A percentile compares a stretch with the other conserved stretches of the same genome.
These are phyloP conservation scores for Inga laurina DNA, from an alignment of 306 rosid species.

Conservation along the genomic window DNA sequence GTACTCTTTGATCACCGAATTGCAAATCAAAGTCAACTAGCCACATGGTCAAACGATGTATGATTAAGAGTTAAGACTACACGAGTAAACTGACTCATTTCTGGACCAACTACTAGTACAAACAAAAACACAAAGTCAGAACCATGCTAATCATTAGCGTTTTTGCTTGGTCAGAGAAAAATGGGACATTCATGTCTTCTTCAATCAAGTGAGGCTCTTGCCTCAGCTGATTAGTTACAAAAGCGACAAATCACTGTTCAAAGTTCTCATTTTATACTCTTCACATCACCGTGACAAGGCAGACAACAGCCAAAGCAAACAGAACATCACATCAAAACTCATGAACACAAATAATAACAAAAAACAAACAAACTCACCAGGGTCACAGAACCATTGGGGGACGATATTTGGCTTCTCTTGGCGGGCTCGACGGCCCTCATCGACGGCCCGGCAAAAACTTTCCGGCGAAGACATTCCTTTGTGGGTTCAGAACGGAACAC, in stretches of 20 bases:
- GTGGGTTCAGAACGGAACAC: constrained; percentile 33
- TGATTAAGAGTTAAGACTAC: neutral
- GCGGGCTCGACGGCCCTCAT: constrained; percentile 45
- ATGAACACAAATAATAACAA: neutral
- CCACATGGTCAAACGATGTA: neutral
- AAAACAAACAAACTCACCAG: constrained; percentile 41
- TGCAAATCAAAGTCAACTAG: neutral
- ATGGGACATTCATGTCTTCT: neutral
- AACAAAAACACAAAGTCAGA: neutral
- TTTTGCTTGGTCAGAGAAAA: neutral
- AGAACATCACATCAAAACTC: constrained; percentile 1
- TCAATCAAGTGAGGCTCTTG: neutral
- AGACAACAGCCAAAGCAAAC: neutral
- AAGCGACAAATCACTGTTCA: neutral
- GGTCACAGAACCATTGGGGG: constrained; percentile 46
- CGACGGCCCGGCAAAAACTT: constrained; percentile 27
- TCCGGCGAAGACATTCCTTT: constrained; percentile 26
- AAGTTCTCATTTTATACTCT: neutral
- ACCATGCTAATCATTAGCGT: neutral
- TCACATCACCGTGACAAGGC: constrained; percentile 1
- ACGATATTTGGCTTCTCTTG: constrained; percentile 24
- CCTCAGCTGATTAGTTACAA: neutral
- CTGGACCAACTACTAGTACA: neutral
- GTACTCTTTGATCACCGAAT: neutral
- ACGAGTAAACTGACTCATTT: neutral